phyloP scores from a whole-genome alignment of 1,139 yeast species.

The Yamadazyma taylorii region DNA sequence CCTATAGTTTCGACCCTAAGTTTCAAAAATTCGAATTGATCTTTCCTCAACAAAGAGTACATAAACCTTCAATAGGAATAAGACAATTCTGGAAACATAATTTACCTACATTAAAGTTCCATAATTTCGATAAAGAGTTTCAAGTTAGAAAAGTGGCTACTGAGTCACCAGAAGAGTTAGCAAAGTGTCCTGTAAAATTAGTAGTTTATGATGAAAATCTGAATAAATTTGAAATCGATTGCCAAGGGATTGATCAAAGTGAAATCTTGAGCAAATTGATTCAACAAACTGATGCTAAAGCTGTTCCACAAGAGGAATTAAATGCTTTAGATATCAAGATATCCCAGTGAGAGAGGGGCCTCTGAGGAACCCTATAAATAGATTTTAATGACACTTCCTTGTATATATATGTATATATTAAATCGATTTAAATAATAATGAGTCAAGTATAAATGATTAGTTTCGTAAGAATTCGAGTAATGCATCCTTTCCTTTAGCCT shows the following conservation, averaged over 20 bases:
- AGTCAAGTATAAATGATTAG: constrained; percentile 2
- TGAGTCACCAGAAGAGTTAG: constrained; percentile 37
- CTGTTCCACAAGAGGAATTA: constrained; percentile 26
- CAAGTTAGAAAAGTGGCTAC: constrained; percentile 58
- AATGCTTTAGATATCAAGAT: constrained; percentile 11
- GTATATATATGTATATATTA: background rate
- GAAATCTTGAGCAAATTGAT: constrained; percentile 35
- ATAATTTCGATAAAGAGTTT: constrained; percentile 70
- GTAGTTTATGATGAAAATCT: constrained; percentile 25
- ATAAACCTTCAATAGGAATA: constrained; percentile 38
- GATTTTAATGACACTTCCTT: constrained; percentile 3
- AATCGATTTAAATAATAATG: constrained; percentile 9
- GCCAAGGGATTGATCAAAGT: constrained; percentile 17
- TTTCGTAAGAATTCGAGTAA: constrained; percentile 55
- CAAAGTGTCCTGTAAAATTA: constrained; percentile 48
- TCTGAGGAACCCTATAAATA: no score
- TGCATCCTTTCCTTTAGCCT: constrained; percentile 67
- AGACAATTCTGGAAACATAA: constrained; percentile 67
- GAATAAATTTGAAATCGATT: constrained; percentile 29
- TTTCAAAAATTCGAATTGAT: constrained; percentile 31
- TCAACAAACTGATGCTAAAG: constrained; percentile 29
- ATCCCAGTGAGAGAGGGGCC: no score
- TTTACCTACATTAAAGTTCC: constrained; percentile 78
- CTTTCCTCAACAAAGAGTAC: constrained; percentile 27
- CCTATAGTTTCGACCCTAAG: constrained; percentile 29